phyloP scores from a whole-genome alignment of 2,329 filamentous ascomycete species.

The Davidsoniella australis region DNA sequence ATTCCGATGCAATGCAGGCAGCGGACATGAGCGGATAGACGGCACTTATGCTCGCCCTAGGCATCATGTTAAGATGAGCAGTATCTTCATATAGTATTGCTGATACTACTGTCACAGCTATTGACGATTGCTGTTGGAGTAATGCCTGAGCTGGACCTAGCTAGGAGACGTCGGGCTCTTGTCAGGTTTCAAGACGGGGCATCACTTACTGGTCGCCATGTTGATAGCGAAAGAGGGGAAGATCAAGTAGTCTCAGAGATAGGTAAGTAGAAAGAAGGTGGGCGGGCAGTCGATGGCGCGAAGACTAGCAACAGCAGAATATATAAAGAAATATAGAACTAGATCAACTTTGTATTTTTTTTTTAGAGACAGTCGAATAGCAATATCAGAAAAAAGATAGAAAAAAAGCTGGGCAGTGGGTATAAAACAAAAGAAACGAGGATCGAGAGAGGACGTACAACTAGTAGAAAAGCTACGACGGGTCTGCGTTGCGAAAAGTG shows the following conservation, averaged over 20 bases:
- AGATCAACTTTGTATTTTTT: too few relatives aligned
- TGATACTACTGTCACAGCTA: too few relatives aligned
- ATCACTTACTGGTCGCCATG: slow-evolving; percentile 25
- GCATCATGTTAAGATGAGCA: too few relatives aligned
- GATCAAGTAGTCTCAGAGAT: neutral
- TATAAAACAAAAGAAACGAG: too few relatives aligned
- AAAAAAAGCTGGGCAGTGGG: neutral
- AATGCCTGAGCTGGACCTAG: neutral
- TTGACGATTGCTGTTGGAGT: neutral
- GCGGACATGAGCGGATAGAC: neutral
- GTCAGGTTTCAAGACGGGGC: neutral
- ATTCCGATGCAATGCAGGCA: neutral
- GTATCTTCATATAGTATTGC: too few relatives aligned
- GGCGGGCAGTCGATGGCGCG: neutral
- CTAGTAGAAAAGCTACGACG: slow-evolving; percentile 4
- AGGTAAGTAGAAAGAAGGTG: neutral
- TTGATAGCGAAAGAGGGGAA: slow-evolving; percentile 9
- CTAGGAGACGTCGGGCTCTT: neutral
- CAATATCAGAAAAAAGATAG: neutral
- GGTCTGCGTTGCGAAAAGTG: slow-evolving; percentile 3
- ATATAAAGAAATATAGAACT: neutral
- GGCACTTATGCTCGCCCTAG: neutral
- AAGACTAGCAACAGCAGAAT: neutral
- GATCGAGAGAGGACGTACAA: too few relatives aligned
- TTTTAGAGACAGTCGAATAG: neutral